A percentile compares a stretch with the other conserved stretches of the same genome.
phyloP scores from a whole-genome alignment of 345 rosid genomes.

The Gynandropsis gynandra region DNA sequence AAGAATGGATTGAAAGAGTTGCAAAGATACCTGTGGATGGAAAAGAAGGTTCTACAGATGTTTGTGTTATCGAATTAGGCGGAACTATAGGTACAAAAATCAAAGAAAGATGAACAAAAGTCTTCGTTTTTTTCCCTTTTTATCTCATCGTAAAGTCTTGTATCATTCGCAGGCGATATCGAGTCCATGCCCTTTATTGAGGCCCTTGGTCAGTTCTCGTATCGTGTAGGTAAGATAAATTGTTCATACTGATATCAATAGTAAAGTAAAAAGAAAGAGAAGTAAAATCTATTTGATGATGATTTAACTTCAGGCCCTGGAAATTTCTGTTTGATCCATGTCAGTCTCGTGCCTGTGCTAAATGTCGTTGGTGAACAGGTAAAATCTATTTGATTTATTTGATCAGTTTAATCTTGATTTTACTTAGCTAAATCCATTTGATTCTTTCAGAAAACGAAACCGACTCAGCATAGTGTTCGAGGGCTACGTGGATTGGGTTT shows the following conservation, averaged over 20 bases:
- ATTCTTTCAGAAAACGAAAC: constrained; percentile 78
- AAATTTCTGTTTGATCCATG: constrained; percentile 92
- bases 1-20: constrained; percentile 85
- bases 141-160: constrained; percentile 14
- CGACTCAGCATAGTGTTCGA: constrained; percentile 93
- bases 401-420: neutral
- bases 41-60: constrained; percentile 75
- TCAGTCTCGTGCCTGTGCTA: constrained; percentile 94
- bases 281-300: constrained; percentile 15
- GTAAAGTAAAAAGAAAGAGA: constrained; percentile 8
- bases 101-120: neutral
- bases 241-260: constrained; percentile 9
- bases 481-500: constrained; percentile 82
- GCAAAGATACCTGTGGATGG: constrained; percentile 81
- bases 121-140: constrained; percentile 11
- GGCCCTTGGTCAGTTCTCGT: constrained; percentile 91
- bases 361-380: constrained; percentile 98
- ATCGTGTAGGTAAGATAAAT: constrained; percentile 60
- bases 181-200: constrained; percentile 89
- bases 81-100: constrained; percentile 76
- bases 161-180: constrained; percentile 65
- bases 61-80: constrained; percentile 92
- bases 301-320: constrained; percentile 51
- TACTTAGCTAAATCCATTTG: neutral
- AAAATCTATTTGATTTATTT: constrained; percentile 10